Percentiles rank a stretch among this genome's conserved stretches.
Evolutionary conservation across 768 basidiomycete genomes (phyloP).

Genomic region (Austroboletus eburneus): DNA sequence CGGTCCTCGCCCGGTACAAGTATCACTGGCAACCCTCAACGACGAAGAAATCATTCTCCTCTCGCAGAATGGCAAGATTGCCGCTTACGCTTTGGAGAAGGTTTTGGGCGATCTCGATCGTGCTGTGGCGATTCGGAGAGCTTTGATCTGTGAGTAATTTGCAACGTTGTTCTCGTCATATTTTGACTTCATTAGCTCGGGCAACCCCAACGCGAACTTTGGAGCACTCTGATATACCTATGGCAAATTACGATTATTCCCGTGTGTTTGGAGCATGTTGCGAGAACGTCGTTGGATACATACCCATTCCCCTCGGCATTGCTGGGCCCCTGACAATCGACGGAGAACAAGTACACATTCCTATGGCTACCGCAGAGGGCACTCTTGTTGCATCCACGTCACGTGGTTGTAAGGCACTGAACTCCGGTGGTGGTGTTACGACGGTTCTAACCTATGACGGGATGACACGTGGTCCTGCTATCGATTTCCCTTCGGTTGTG

Average conservation of each 20-base stretch:
- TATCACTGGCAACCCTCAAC: conserved; percentile 57
- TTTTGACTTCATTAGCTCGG: conserved; percentile 52
- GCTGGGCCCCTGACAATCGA: conserved; percentile 95
- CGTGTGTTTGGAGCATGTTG: conserved; percentile 95
- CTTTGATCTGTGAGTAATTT: conserved; percentile 73
- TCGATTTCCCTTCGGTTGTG: conserved; percentile 83
- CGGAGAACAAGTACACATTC: conserved; percentile 79
- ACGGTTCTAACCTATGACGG: conserved; percentile 90
- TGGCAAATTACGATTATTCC: conserved; percentile 86
- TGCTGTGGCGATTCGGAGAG: conserved; percentile 82
- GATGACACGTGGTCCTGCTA: conserved; percentile 99
- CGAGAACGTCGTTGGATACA: conserved; percentile 97
- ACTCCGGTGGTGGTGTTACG: conserved; percentile 91
- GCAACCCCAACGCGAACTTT: conserved; percentile 80
- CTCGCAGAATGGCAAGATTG: conserved; percentile 87
- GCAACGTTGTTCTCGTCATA: conserved; percentile 1
- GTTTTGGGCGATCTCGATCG: conserved; percentile 83
- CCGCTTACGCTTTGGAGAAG: conserved; percentile 94
- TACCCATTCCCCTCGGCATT: conserved; percentile 93
- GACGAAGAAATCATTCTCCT: conserved; percentile 93
- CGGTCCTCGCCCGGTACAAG: conserved; percentile 58
- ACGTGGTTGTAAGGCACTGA: conserved; percentile 96
- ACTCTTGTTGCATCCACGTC: conserved; percentile 97
- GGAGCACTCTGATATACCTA: conserved; percentile 79
- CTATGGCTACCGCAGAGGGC: conserved; percentile 99